phyloP scores from a whole-genome alignment of 371 early-diverging fungal genomes.

The Circinella minor region DNA sequence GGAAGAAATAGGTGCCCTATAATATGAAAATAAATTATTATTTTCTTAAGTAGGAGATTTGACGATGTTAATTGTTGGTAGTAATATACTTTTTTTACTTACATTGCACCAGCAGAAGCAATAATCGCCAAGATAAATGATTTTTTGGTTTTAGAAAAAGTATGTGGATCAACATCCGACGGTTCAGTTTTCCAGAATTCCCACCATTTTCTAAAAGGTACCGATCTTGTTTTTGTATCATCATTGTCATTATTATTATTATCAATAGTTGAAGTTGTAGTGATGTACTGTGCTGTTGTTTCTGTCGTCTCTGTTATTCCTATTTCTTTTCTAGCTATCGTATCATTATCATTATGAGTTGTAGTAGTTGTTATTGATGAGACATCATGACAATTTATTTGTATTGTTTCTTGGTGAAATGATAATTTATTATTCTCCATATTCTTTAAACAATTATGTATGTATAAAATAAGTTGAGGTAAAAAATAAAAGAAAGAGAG shows the following conservation, averaged over 20 bases:
- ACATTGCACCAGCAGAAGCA: conserved; percentile 30
- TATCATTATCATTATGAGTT: not conserved
- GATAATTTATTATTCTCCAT: not conserved
- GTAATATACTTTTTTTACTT: conserved; percentile 1
- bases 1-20: conserved; percentile 28
- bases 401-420: not conserved
- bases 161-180: conserved; percentile 20
- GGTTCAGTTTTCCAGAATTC: conserved; percentile 13
- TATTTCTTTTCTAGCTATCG: not conserved
- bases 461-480: not conserved
- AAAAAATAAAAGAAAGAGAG: not conserved
- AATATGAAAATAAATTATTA: not conserved
- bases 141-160: conserved; percentile 21
- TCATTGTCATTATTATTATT: conserved; percentile 6
- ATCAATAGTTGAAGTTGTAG: not conserved
- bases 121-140: conserved; percentile 22
- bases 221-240: not conserved
- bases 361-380: not conserved
- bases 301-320: too few species aligned
- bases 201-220: conserved; percentile 5
- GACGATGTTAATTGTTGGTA: too few species aligned
- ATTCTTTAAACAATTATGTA: not conserved
- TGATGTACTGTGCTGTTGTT: too few species aligned
- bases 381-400: not conserved
- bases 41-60: too few species aligned